A percentile compares a stretch with the other conserved stretches of the same genome.
phyloP scores from a whole-genome alignment of 2,329 filamentous ascomycete species.

The Alternaria burnsii region DNA sequence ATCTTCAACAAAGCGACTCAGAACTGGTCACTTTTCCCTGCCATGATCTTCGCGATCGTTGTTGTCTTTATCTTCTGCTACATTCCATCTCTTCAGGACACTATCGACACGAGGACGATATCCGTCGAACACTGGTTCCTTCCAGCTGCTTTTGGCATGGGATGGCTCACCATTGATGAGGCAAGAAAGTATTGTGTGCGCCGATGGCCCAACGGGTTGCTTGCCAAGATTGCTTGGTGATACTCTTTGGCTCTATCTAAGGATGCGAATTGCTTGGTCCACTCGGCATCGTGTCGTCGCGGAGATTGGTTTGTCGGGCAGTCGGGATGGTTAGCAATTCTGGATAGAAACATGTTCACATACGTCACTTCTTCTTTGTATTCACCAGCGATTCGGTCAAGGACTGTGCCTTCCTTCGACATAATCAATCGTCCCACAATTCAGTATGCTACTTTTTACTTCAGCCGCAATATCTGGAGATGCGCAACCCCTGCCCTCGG shows the following conservation, averaged over 20 bases:
- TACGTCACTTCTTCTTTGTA: conserved; percentile 22
- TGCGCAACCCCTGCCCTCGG: conserved; percentile 5
- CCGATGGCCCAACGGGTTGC: conserved; percentile 64
- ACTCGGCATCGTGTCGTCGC: neutral
- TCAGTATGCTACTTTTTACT: neutral
- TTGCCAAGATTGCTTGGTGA: conserved; percentile 72
- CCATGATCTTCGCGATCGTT: conserved; percentile 72
- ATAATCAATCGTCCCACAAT: conserved; percentile 12
- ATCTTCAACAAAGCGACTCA: conserved; percentile 70
- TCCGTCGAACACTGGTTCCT: conserved; percentile 80
- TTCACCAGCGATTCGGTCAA: conserved; percentile 32
- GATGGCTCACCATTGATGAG: conserved; percentile 72
- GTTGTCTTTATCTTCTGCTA: conserved; percentile 75
- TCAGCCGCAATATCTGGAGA: conserved; percentile 21
- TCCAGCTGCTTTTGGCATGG: conserved; percentile 75
- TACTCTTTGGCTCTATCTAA: neutral
- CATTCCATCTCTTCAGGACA: conserved; percentile 68
- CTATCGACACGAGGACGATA: conserved; percentile 68
- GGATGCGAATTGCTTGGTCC: neutral
- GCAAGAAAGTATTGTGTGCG: conserved; percentile 69
- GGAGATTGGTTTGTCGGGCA: neutral
- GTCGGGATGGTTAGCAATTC: neutral
- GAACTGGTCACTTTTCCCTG: conserved; percentile 75
- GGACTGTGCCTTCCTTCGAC: conserved; percentile 3
- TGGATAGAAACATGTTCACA: neutral